phyloP scores from a whole-genome alignment of 192 early-diverging fungal genomes.

The Coemansia sp. region DNA sequence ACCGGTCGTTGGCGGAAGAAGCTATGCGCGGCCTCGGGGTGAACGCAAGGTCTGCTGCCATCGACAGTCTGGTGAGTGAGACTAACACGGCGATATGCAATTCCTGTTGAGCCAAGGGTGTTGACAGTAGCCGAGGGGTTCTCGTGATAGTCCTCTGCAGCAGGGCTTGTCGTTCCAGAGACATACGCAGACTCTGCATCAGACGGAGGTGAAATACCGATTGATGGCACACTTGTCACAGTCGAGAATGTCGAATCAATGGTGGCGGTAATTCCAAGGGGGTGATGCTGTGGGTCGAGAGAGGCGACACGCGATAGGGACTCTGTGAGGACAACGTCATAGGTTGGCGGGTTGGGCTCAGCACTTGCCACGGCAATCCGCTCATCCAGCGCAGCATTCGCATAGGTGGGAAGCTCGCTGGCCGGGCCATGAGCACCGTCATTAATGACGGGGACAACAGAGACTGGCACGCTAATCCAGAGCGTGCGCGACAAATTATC shows the following conservation, averaged over 20 bases:
- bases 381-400: slow-evolving; percentile 36
- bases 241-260: background rate
- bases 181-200: background rate
- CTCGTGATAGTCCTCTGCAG: background rate
- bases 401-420: slow-evolving; percentile 40
- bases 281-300: background rate
- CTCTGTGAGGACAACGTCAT: slow-evolving; percentile 27
- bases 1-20: slow-evolving; percentile 37
- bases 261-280: background rate
- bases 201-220: background rate
- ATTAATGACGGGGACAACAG: slow-evolving; percentile 37
- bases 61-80: slow-evolving; percentile 20
- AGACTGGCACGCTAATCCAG: slow-evolving; percentile 50
- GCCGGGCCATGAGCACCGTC: slow-evolving; percentile 12
- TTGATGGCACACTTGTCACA: background rate
- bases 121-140: background rate
- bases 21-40: slow-evolving; percentile 21
- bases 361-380: slow-evolving; percentile 18
- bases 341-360: slow-evolving; percentile 38
- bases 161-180: background rate
- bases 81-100: slow-evolving; percentile 7
- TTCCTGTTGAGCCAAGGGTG: background rate
- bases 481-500: slow-evolving; percentile 31
- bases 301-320: slow-evolving; percentile 6
- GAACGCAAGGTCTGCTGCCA: slow-evolving; percentile 19